Evolutionary conservation across 2,329 filamentous ascomycete genomes (phyloP).

Genomic region (Trichoderma gracile): DNA sequence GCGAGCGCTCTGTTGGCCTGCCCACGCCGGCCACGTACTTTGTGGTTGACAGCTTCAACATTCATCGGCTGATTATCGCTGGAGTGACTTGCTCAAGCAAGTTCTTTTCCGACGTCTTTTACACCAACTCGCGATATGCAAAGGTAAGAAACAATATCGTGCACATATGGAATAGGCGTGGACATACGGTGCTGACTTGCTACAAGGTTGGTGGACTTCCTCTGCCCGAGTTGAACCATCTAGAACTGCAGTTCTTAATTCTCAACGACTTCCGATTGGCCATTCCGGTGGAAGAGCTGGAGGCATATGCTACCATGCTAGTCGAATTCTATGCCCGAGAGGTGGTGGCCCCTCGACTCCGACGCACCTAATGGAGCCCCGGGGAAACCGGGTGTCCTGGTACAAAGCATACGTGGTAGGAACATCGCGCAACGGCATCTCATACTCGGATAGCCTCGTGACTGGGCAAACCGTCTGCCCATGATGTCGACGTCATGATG

Average conservation of each 20-base stretch:
- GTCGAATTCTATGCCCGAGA: constrained; percentile 97
- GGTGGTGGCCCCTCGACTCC: constrained; percentile 54
- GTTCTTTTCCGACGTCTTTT: constrained; percentile 98
- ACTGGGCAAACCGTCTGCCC: neutral
- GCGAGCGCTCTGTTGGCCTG: constrained; percentile 31
- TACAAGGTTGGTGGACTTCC: constrained; percentile 87
- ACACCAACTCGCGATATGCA: constrained; percentile 97
- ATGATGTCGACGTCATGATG: neutral
- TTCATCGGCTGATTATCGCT: constrained; percentile 92
- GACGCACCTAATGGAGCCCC: neutral
- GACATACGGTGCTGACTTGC: constrained; percentile 26
- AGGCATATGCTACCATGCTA: constrained; percentile 96
- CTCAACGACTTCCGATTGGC: constrained; percentile 95
- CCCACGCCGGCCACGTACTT: constrained; percentile 62
- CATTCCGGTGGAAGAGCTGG: constrained; percentile 90
- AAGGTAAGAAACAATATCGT: constrained; percentile 65
- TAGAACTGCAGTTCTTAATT: constrained; percentile 92
- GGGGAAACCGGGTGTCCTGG: neutral
- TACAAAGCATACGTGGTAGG: neutral
- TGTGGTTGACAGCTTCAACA: constrained; percentile 98
- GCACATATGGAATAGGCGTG: neutral
- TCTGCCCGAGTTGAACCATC: constrained; percentile 87
- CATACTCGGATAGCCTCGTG: constrained; percentile 5
- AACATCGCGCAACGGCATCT: neutral
- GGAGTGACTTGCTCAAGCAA: constrained; percentile 98